These are phyloP conservation scores for Erucastrum elatum DNA, from an alignment of 345 rosid species.

Conservation along the genomic window DNA sequence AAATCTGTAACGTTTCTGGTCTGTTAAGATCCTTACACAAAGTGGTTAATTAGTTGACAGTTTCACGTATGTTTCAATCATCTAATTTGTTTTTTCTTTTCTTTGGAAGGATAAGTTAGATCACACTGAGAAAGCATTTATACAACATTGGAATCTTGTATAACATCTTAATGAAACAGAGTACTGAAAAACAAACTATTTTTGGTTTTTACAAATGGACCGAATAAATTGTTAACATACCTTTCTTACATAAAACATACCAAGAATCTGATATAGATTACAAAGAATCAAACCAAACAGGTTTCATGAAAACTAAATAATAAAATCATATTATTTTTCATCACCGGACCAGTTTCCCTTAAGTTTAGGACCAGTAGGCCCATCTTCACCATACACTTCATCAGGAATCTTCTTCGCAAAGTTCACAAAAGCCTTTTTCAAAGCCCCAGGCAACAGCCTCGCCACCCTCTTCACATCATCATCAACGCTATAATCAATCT, in stretches of 20 bases:
- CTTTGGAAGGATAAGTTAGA: neutral
- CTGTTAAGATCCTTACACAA: slow-evolving; percentile 7
- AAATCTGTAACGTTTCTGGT: neutral
- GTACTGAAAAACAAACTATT: too few relatives aligned
- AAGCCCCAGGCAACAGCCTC: slow-evolving; percentile 47
- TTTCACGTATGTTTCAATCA: neutral
- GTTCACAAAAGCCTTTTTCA: slow-evolving; percentile 54
- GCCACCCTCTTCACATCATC: slow-evolving; percentile 47
- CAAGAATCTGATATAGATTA: neutral
- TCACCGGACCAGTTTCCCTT: slow-evolving; percentile 69
- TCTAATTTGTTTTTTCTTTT: neutral
- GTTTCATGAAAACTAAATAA: neutral
- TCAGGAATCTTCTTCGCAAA: slow-evolving; percentile 51
- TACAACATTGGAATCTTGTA: too few relatives aligned
- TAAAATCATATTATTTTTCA: slow-evolving; percentile 42
- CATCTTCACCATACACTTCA: slow-evolving; percentile 73
- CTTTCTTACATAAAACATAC: neutral
- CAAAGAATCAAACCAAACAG: slow-evolving; percentile 13
- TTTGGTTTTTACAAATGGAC: too few relatives aligned
- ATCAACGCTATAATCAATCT: slow-evolving; percentile 49
- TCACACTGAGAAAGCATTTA: neutral
- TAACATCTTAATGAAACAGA: too few relatives aligned
- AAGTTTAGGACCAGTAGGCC: slow-evolving; percentile 81
- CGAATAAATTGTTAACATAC: neutral
- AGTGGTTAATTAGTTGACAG: neutral